Conservation (phyloP, 805 yeast species). For the Sugiyamaella americana region DNA sequence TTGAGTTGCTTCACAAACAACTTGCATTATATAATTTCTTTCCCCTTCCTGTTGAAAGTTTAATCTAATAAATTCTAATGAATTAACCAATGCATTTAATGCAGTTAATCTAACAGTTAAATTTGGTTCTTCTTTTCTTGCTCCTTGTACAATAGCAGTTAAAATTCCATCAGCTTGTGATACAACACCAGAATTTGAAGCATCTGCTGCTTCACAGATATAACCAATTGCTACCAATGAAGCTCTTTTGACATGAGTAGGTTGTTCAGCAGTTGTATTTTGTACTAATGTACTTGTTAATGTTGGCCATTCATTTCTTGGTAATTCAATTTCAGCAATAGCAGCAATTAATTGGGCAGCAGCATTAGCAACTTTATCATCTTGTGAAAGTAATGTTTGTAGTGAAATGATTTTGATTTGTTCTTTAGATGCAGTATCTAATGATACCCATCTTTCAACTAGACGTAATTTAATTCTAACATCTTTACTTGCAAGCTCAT, state of each 20-base stretch:
- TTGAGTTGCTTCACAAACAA: constrained; percentile 98
- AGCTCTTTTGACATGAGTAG: constrained; percentile 76
- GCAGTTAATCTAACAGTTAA: constrained; percentile 80
- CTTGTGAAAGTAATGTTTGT: constrained; percentile 54
- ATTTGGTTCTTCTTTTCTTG: constrained; percentile 73
- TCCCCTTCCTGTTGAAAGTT: constrained; percentile 93
- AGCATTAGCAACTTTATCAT: constrained; percentile 75
- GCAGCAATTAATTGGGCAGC: constrained; percentile 95
- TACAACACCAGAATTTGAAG: constrained; percentile 65
- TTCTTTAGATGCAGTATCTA: constrained; percentile 49
- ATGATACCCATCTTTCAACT: constrained; percentile 66
- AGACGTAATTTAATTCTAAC: constrained; percentile 48
- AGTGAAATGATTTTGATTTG: constrained; percentile 61
- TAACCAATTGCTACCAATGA: constrained; percentile 88
- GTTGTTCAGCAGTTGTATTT: constrained; percentile 73
- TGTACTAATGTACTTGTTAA: constrained; percentile 78
- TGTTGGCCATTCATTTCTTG: constrained; percentile 81
- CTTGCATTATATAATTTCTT: constrained; percentile 96
- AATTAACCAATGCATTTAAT: constrained; percentile 81
- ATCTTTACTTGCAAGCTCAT: constrained; percentile 82
- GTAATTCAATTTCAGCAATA: constrained; percentile 92
- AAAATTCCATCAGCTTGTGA: constrained; percentile 86
- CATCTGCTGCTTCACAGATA: constrained; percentile 92
- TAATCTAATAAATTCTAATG: constrained; percentile 79
- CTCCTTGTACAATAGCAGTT: constrained; percentile 96